Evolutionary conservation across 768 basidiomycete genomes (phyloP).

Genomic region (Trametes villosa): DNA sequence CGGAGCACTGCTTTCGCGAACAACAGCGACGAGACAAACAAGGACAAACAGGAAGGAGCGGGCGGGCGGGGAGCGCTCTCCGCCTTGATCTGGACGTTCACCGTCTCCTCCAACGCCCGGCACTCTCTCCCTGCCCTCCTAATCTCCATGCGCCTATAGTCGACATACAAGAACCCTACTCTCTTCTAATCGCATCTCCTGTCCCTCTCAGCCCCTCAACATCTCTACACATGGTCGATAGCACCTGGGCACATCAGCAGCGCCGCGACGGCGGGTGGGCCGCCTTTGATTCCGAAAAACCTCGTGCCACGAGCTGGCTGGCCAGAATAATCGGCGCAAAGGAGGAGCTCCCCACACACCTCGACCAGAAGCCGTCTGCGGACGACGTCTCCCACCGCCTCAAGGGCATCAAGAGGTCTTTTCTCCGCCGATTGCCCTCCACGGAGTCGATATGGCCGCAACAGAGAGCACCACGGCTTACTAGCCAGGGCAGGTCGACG

Average conservation of each 20-base stretch:
- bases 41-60: not conserved
- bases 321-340: slow-evolving; percentile 24
- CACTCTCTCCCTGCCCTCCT: slow-evolving; percentile 3
- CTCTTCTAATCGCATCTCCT: slow-evolving; percentile 8
- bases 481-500: not conserved
- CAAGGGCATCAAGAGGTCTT: slow-evolving; percentile 21
- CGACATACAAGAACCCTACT: not conserved
- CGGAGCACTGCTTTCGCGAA: slow-evolving; percentile 5
- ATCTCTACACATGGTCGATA: slow-evolving; percentile 19
- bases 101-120: slow-evolving; percentile 8
- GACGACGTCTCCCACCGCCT: slow-evolving; percentile 18
- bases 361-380: slow-evolving; percentile 25
- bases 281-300: slow-evolving; percentile 17
- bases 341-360: slow-evolving; percentile 14
- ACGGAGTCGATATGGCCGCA: slow-evolving; percentile 14
- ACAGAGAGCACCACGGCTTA: slow-evolving; percentile 8
- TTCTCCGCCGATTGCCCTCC: slow-evolving; percentile 22
- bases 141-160: slow-evolving; percentile 26
- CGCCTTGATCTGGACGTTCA: not conserved
- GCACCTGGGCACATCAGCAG: slow-evolving; percentile 18
- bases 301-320: slow-evolving; percentile 25
- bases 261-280: slow-evolving; percentile 17
- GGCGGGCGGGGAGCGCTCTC: too few species aligned
- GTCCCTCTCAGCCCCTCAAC: not conserved
- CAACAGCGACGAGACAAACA: slow-evolving; percentile 8